phyloP scores from a whole-genome alignment of 2,329 filamentous ascomycete genomes.

The Didymella sp. region DNA sequence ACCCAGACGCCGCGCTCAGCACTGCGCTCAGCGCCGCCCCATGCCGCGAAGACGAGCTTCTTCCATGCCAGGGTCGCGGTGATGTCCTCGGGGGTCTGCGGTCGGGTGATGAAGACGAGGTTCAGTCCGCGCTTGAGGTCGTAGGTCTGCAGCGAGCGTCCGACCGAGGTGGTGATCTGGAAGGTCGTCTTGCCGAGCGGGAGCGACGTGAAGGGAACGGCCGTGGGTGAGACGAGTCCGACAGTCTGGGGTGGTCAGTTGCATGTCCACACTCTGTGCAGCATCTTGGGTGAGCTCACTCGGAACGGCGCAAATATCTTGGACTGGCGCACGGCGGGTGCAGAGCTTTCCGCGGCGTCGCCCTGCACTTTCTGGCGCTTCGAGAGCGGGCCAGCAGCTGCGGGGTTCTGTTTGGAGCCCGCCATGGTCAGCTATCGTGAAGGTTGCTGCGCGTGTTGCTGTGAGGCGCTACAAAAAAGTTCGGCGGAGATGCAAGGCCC shows the following conservation, averaged over 20 bases:
- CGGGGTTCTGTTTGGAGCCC: slow-evolving; percentile 54
- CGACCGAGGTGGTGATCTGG: slow-evolving; percentile 95
- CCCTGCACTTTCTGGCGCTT: slow-evolving; percentile 65
- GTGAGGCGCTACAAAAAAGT: slow-evolving; percentile 12
- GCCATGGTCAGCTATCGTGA: slow-evolving; percentile 51
- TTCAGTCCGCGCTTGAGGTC: slow-evolving; percentile 89
- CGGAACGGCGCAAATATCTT: slow-evolving; percentile 92
- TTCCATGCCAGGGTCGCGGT: slow-evolving; percentile 90
- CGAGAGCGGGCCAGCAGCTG: slow-evolving; percentile 59
- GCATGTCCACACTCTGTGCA: background rate
- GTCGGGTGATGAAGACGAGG: slow-evolving; percentile 89
- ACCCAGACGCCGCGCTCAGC: slow-evolving; percentile 79
- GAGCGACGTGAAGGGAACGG: slow-evolving; percentile 86
- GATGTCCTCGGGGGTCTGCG: slow-evolving; percentile 84
- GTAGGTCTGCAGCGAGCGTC: slow-evolving; percentile 91
- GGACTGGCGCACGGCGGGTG: slow-evolving; percentile 61
- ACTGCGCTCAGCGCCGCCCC: slow-evolving; percentile 68
- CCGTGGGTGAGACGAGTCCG: slow-evolving; percentile 88
- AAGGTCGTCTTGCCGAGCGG: slow-evolving; percentile 93
- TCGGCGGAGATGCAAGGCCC: slow-evolving; percentile 1
- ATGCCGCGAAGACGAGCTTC: slow-evolving; percentile 85
- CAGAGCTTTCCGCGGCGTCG: slow-evolving; percentile 49
- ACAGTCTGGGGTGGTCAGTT: slow-evolving; percentile 70
- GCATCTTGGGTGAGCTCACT: slow-evolving; percentile 59
- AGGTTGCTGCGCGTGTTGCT: slow-evolving; percentile 2